Conservation (phyloP, 169 alveolate species). For the Miamiensis avidus region DNA sequence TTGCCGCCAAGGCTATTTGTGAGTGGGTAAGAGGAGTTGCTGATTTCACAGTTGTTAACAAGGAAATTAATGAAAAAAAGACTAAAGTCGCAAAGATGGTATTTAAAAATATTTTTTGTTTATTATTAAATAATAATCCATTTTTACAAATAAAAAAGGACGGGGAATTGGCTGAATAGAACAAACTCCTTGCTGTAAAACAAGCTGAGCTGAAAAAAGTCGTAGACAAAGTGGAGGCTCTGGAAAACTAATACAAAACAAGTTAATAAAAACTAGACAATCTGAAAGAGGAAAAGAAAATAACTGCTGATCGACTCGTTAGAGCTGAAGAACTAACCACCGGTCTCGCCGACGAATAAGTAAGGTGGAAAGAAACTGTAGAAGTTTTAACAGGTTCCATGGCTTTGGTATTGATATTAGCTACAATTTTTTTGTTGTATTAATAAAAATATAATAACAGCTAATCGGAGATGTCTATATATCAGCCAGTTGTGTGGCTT, state of each 20-base stretch:
- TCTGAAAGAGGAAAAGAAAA: constrained; percentile 83
- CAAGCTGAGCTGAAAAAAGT: constrained; percentile 82
- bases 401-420: background rate
- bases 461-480: constrained; percentile 89
- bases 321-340: constrained; percentile 92
- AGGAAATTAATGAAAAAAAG: constrained; percentile 55
- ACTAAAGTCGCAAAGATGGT: constrained; percentile 48
- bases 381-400: constrained; percentile 54
- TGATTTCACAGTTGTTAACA: constrained; percentile 58
- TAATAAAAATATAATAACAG: no score
- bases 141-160: no score
- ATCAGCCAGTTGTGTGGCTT: constrained; percentile 85
- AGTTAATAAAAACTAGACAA: constrained; percentile 80
- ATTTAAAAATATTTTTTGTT: no score
- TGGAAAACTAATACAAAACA: constrained; percentile 81
- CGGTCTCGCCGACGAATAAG: constrained; percentile 91
- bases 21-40: constrained; percentile 53
- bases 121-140: no score
- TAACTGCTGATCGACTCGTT: constrained; percentile 84
- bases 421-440: no score
- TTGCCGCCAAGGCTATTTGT: constrained; percentile 41
- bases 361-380: constrained; percentile 90
- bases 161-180: constrained; percentile 29
- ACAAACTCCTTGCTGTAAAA: constrained; percentile 49
- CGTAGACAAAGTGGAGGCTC: constrained; percentile 84